Percentiles rank a stretch among this genome's conserved stretches.
These are phyloP conservation scores for Phaeosphaeriaceae sp. DNA, from an alignment of 2,329 filamentous ascomycete genomes.

Conservation along the genomic window DNA sequence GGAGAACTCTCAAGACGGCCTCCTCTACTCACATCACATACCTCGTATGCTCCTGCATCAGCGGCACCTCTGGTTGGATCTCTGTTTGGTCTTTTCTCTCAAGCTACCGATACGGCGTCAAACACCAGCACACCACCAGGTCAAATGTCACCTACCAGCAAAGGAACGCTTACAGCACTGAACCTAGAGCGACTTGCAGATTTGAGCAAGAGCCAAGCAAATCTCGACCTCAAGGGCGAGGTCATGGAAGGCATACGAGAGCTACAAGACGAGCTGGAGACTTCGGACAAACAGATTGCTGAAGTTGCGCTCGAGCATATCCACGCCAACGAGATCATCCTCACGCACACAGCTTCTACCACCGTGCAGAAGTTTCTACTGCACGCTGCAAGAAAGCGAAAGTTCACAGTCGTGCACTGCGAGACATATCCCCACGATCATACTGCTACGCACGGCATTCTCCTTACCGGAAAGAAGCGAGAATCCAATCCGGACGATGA, in stretches of 20 bases:
- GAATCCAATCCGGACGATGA: constrained; percentile 57
- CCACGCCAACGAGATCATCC: constrained; percentile 88
- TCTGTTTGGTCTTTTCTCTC: constrained; percentile 87
- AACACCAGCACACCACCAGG: constrained; percentile 60
- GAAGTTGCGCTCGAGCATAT: constrained; percentile 89
- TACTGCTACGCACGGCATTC: constrained; percentile 66
- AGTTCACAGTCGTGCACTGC: constrained; percentile 88
- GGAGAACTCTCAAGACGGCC: constrained; percentile 58
- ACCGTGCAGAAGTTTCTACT: constrained; percentile 91
- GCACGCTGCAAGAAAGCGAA: constrained; percentile 85
- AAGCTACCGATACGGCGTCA: constrained; percentile 61
- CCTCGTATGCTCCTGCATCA: constrained; percentile 66
- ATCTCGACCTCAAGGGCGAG: constrained; percentile 81
- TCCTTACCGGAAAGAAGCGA: constrained; percentile 62
- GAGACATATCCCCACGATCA: constrained; percentile 76
- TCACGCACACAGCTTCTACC: constrained; percentile 84
- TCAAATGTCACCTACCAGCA: constrained; percentile 58
- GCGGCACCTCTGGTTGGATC: constrained; percentile 67
- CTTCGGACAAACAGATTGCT: constrained; percentile 92
- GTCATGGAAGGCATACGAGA: constrained; percentile 94
- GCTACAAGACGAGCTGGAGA: constrained; percentile 92
- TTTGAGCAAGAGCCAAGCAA: constrained; percentile 49
- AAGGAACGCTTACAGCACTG: constrained; percentile 39
- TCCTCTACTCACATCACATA: constrained; percentile 67
- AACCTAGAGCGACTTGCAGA: constrained; percentile 49